Percentiles rank a stretch among this genome's conserved stretches.
Evolutionary conservation across 2,329 filamentous ascomycete genomes (phyloP).

Genomic region (Stagonosporopsis vannaccii): DNA sequence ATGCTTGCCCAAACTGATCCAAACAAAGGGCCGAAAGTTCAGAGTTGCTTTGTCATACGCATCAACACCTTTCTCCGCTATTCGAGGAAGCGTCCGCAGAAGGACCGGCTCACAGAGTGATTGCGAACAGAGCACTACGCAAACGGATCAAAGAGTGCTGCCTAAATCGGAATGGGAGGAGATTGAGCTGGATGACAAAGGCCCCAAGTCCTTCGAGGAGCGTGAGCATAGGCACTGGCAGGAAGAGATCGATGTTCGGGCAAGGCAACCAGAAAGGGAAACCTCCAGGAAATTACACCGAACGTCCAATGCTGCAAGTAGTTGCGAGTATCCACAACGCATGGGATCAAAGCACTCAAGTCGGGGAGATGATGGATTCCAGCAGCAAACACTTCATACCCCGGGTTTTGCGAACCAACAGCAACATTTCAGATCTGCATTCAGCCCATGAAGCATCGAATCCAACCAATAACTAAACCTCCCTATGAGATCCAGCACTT

Average conservation of each 20-base stretch:
- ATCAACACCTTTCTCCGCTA: conserved; percentile 21
- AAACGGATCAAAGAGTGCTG: neutral
- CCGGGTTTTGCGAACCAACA: conserved; percentile 8
- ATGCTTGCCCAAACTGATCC: conserved; percentile 34
- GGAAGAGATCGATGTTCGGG: neutral
- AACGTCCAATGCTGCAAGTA: neutral
- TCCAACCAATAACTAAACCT: neutral
- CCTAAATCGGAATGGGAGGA: conserved; percentile 8
- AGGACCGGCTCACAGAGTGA: neutral
- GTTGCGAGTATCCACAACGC: neutral
- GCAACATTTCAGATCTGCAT: conserved; percentile 10
- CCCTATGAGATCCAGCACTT: too few relatives aligned
- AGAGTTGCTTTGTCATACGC: conserved; percentile 28
- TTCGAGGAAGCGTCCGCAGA: conserved; percentile 8
- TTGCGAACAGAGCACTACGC: neutral
- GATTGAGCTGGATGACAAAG: conserved; percentile 6
- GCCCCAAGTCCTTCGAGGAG: neutral
- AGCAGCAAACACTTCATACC: conserved; percentile 10
- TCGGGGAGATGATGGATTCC: conserved; percentile 3
- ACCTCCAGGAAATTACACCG: neutral
- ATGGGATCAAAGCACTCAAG: neutral
- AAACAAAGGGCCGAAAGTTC: conserved; percentile 31
- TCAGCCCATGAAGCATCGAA: neutral
- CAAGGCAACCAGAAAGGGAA: neutral
- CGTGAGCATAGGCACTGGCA: conserved; percentile 9